These are phyloP conservation scores for Friedmanniomyces endolithicus DNA, from an alignment of 495 filamentous ascomycete species.

Conservation along the genomic window DNA sequence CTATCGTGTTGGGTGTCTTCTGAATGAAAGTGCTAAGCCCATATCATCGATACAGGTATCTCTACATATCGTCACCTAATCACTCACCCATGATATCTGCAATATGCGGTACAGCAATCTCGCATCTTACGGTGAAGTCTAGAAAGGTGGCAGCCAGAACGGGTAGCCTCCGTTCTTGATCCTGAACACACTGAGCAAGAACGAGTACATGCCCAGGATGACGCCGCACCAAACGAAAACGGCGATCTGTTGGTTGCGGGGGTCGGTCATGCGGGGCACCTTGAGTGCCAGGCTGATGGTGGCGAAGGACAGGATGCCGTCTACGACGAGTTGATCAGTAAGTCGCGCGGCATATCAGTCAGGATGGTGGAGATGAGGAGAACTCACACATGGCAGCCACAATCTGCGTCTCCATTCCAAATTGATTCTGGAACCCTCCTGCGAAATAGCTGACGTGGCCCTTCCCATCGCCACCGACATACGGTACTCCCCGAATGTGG, in stretches of 20 bases:
- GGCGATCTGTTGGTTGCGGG: constrained; percentile 64
- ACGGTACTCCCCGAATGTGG: constrained; percentile 94
- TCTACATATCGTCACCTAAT: too few relatives aligned
- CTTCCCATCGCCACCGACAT: constrained; percentile 72
- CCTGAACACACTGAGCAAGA: constrained; percentile 85
- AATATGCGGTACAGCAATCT: too few relatives aligned
- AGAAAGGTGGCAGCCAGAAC: constrained; percentile 87
- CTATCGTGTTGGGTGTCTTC: too few relatives aligned
- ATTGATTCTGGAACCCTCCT: constrained; percentile 87
- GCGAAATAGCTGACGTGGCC: constrained; percentile 90
- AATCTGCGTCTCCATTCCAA: constrained; percentile 91
- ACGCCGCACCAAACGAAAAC: constrained; percentile 72
- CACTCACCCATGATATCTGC: too few relatives aligned
- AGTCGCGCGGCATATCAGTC: background rate
- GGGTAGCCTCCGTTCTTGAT: constrained; percentile 92
- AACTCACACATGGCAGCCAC: constrained; percentile 88
- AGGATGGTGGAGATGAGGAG: background rate
- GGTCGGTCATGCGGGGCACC: constrained; percentile 73
- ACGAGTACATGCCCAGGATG: constrained; percentile 77
- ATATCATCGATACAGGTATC: too few relatives aligned
- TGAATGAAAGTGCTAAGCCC: too few relatives aligned
- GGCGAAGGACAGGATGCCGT: constrained; percentile 83
- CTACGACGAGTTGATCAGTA: constrained; percentile 34
- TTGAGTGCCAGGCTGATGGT: constrained; percentile 82
- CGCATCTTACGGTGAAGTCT: constrained; percentile 6